These are phyloP conservation scores for Achlya hypogyna DNA, from an alignment of 352 stramenopile genomes.

Conservation along the genomic window DNA sequence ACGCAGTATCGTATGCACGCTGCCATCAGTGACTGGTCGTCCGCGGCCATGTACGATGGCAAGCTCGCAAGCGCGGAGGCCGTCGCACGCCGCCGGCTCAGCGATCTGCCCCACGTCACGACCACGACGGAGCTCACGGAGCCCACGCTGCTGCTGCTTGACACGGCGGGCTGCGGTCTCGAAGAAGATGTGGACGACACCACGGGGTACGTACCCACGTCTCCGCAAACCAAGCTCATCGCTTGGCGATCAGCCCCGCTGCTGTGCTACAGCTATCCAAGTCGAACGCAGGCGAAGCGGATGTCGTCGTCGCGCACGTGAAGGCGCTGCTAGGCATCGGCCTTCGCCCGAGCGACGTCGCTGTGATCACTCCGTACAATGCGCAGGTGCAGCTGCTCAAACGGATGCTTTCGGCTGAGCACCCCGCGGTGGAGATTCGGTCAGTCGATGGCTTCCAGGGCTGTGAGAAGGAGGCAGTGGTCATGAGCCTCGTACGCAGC, in stretches of 20 bases:
- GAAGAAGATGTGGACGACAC: slow-evolving; percentile 62
- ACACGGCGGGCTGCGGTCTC: slow-evolving; percentile 90
- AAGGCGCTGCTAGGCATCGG: slow-evolving; percentile 71
- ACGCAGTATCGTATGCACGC: slow-evolving; percentile 97
- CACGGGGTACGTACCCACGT: background rate
- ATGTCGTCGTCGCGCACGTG: slow-evolving; percentile 78
- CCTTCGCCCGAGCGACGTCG: slow-evolving; percentile 86
- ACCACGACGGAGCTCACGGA: slow-evolving; percentile 41
- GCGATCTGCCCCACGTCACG: slow-evolving; percentile 59
- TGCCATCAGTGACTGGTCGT: slow-evolving; percentile 93
- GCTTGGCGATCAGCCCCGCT: slow-evolving; percentile 13
- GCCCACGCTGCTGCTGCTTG: slow-evolving; percentile 85
- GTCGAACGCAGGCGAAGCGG: slow-evolving; percentile 70
- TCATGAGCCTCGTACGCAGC: slow-evolving; percentile 96
- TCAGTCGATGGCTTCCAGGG: slow-evolving; percentile 97
- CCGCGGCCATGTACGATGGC: slow-evolving; percentile 90
- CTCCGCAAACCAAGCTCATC: slow-evolving; percentile 25
- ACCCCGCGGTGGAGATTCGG: slow-evolving; percentile 76
- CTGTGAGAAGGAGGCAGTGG: slow-evolving; percentile 96
- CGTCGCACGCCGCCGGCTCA: slow-evolving; percentile 73
- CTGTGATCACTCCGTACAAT: slow-evolving; percentile 98
- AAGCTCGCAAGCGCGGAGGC: slow-evolving; percentile 58
- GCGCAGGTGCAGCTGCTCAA: slow-evolving; percentile 93
- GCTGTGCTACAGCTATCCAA: slow-evolving; percentile 32
- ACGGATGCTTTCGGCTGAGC: slow-evolving; percentile 57